phyloP scores from a whole-genome alignment of 2,329 filamentous ascomycete genomes.

The Fusarium mundagurra region DNA sequence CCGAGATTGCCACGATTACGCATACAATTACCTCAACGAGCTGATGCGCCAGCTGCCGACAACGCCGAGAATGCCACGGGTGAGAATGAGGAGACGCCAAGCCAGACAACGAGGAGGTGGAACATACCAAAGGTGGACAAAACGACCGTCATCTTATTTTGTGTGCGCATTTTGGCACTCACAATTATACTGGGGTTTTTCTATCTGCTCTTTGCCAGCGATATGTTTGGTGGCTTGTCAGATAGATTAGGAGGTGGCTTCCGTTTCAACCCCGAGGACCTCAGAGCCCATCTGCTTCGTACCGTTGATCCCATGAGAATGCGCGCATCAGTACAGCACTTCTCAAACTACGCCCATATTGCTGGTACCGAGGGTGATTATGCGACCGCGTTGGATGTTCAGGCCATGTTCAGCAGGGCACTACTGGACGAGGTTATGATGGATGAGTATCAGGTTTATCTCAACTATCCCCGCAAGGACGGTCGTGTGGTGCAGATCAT shows the following conservation, averaged over 20 bases:
- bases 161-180: conserved; percentile 79
- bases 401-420: conserved; percentile 77
- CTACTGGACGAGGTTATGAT: conserved; percentile 79
- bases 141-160: conserved; percentile 64
- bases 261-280: conserved; percentile 81
- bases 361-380: conserved; percentile 95
- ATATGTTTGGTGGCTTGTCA: conserved; percentile 77
- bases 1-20: conserved; percentile 62
- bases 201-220: conserved; percentile 86
- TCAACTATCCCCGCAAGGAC: conserved; percentile 85
- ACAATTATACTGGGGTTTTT: conserved; percentile 79
- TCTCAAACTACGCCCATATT: conserved; percentile 87
- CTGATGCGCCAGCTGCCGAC: conserved; percentile 40
- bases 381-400: conserved; percentile 84
- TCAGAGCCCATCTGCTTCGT: conserved; percentile 78
- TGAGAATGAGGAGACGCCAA: conserved; percentile 42
- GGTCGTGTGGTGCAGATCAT: conserved; percentile 86
- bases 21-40: conserved; percentile 57
- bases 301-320: conserved; percentile 77
- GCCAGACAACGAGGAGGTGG: conserved; percentile 37
- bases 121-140: conserved; percentile 53
- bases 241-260: conserved; percentile 72
- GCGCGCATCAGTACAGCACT: conserved; percentile 77
- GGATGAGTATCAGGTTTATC: conserved; percentile 86
- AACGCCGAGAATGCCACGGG: conserved; percentile 41